Base-by-base conservation (phyloP, 805 yeast genomes). In the Metschnikowia gruessii region DNA sequence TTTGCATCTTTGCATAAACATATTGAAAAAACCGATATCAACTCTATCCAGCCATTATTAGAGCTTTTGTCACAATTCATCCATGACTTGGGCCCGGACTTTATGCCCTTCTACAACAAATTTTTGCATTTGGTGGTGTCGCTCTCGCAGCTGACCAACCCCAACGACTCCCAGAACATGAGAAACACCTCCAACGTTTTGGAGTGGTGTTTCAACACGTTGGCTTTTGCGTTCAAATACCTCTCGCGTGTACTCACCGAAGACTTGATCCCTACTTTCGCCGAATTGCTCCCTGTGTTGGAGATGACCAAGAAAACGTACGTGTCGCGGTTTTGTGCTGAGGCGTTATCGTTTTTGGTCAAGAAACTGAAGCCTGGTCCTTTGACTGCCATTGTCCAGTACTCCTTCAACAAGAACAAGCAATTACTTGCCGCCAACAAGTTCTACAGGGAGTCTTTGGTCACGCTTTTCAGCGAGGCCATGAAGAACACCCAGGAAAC, bases 71-170 rank as follows among this genome's bases (percentile, higher is more conserved):
- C 96, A 0, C 95, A 90, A 59, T 85, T 94, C 56, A 83, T 90
- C 34, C 97, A 88, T 57, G 99, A 92, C 69, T 69, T 92, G 51
- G 97, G 97, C 9, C 84, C 92, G 2, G 98, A 92, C 55, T 94
- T 91, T 59, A 76, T 89, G 71, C 79, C 78, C 8, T 89, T 70
- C 58, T 90, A 88, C 59, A 68, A 68, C 1, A 61, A 66, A 21
- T 66, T 89, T 0, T 65, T 92, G 39, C 53, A 58, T 0, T 55
- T 77, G 19, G 72, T 91, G 35, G 76, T 76, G 4, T 62, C 68
- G 0, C 60, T 87, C 47, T 72, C 80, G 0, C 42, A 62, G 45
- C 55, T 58, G 9, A 60, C 64, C 16, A 64, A 63, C 49, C 71
- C 73, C 1, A 70, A 70, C 50, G 75, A 69, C 43, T 74, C 87